Evolutionary conservation across 352 stramenopile genomes (phyloP).

Genomic region (Achlya hypogyna): DNA sequence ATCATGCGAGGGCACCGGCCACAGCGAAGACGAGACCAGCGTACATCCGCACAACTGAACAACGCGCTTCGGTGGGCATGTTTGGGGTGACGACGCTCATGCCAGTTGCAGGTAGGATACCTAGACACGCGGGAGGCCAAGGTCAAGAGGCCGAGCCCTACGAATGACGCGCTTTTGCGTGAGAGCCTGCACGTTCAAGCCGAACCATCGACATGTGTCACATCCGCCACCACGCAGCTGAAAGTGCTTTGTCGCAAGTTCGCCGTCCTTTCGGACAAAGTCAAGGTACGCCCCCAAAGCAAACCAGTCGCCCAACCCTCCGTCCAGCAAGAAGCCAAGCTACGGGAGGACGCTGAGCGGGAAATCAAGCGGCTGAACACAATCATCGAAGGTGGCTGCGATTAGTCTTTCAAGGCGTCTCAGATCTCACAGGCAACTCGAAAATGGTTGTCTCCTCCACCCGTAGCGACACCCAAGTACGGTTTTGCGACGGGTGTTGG

Average conservation of each 20-base stretch:
- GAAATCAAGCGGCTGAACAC: conserved; percentile 58
- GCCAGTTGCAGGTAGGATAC: neutral
- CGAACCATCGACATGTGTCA: conserved; percentile 7
- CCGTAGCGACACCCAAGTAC: conserved; percentile 42
- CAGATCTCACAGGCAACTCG: conserved; percentile 6
- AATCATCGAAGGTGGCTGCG: conserved; percentile 36
- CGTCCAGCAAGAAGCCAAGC: conserved; percentile 55
- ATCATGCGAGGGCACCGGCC: neutral
- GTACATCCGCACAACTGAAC: neutral
- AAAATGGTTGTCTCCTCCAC: conserved; percentile 43
- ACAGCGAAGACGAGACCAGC: neutral
- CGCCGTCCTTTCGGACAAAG: conserved; percentile 69
- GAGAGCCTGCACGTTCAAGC: conserved; percentile 16
- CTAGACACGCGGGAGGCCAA: conserved; percentile 9
- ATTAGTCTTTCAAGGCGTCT: too few relatives aligned
- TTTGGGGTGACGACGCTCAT: too few relatives aligned
- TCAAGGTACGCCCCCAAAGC: conserved; percentile 38
- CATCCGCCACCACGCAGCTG: conserved; percentile 50
- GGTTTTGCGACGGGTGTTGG: neutral
- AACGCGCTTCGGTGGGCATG: too few relatives aligned
- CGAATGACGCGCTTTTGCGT: conserved; percentile 7
- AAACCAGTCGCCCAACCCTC: neutral
- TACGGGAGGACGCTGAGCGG: conserved; percentile 61
- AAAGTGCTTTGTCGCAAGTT: conserved; percentile 80
- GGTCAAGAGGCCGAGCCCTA: conserved; percentile 5